Percentiles rank a stretch among this genome's conserved stretches.
Conservation (phyloP, 75 land plant species). For the Picea sitchensis region DNA sequence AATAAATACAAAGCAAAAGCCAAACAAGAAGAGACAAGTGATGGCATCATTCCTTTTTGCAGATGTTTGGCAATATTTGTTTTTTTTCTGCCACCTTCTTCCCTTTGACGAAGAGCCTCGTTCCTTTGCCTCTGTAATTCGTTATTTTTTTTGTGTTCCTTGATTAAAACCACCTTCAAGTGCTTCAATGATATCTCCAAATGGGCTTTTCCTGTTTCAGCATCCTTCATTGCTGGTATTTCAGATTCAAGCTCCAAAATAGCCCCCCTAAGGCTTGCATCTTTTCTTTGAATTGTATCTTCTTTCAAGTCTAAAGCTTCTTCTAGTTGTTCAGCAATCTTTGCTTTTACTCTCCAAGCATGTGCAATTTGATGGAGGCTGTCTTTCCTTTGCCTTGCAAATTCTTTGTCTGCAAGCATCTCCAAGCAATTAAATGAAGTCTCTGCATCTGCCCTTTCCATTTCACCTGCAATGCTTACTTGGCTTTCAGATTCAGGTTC, state of each 20-base stretch:
- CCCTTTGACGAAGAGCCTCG: conserved; percentile 36
- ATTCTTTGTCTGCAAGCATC: conserved; percentile 45
- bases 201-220: not conserved
- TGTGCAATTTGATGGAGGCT: too few species aligned
- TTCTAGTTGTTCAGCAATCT: conserved; percentile 22
- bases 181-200: not conserved
- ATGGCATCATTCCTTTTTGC: too few species aligned
- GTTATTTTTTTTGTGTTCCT: not conserved
- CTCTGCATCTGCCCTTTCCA: conserved; percentile 27
- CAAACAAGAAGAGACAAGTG: too few species aligned
- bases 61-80: conserved; percentile 4
- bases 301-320: conserved; percentile 13
- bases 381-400: too few species aligned
- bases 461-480: conserved; percentile 26
- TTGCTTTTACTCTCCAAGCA: too few species aligned
- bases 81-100: conserved; percentile 44
- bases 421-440: conserved; percentile 42
- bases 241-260: not conserved
- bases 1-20: too few species aligned
- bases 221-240: not conserved
- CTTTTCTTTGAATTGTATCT: not conserved
- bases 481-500: conserved; percentile 70
- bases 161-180: not conserved
- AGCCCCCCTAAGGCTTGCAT: too few species aligned
- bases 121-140: conserved; percentile 38